Conservation (phyloP, 768 basidiomycete species). For the Lyophyllum shimeji region DNA sequence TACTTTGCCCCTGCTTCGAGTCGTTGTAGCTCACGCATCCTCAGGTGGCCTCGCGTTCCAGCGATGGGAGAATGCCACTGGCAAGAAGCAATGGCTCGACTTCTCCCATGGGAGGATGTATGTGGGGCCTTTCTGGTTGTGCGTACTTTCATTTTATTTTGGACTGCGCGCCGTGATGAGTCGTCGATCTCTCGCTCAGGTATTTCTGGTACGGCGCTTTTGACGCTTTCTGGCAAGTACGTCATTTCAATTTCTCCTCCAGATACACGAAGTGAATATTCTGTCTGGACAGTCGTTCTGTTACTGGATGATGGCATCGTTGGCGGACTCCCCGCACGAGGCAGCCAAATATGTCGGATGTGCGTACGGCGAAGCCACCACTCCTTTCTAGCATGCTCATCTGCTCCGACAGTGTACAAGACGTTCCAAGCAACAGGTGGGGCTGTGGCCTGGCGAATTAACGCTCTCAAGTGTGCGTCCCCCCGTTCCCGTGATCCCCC, state of each 20-base stretch:
- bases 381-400: background rate
- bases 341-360: conserved; percentile 29
- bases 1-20: background rate
- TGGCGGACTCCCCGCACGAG: conserved; percentile 24
- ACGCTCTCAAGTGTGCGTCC: conserved; percentile 25
- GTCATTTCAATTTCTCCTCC: background rate
- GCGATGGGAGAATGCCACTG: conserved; percentile 23
- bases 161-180: background rate
- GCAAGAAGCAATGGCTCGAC: conserved; percentile 26
- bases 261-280: background rate
- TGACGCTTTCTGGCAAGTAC: conserved; percentile 29
- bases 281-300: conserved; percentile 20
- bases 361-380: conserved; percentile 4
- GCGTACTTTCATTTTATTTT: background rate
- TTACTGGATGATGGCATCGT: conserved; percentile 29
- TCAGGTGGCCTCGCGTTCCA: conserved; percentile 28
- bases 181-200: conserved; percentile 6
- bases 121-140: conserved; percentile 30
- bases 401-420: conserved; percentile 23
- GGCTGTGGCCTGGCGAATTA: conserved; percentile 29
- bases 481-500: too few species aligned
- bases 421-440: conserved; percentile 29
- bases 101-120: conserved; percentile 20
- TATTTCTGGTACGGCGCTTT: conserved; percentile 30
- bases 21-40: background rate